Evolutionary conservation across 805 yeast species (phyloP).

Genomic region (Candida corydali): DNA sequence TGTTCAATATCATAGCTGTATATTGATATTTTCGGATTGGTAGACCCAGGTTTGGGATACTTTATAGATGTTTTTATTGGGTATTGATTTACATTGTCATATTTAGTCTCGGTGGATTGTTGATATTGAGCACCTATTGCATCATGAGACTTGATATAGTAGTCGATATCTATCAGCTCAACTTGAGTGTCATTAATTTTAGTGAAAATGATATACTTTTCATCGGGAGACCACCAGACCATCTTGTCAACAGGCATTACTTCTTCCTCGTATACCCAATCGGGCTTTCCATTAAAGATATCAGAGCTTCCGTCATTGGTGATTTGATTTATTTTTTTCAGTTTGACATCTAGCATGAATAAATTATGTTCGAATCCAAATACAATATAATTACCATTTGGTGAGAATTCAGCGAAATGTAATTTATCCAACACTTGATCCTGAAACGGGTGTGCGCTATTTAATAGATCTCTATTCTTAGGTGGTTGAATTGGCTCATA

Average conservation of each 20-base stretch:
- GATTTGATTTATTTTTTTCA: constrained; percentile 24
- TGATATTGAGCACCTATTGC: constrained; percentile 13
- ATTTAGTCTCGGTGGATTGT: constrained; percentile 9
- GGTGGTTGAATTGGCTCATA: constrained; percentile 35
- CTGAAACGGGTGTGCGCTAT: constrained; percentile 9
- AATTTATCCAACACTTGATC: constrained; percentile 20
- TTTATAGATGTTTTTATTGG: constrained; percentile 45
- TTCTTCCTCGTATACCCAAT: constrained; percentile 86
- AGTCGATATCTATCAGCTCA: constrained; percentile 46
- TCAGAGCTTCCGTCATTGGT: constrained; percentile 50
- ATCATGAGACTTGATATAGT: constrained; percentile 35
- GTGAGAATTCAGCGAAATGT: constrained; percentile 61
- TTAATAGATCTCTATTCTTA: constrained; percentile 5
- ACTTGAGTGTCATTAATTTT: constrained; percentile 59
- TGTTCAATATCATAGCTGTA: constrained; percentile 33
- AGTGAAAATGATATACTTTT: constrained; percentile 49
- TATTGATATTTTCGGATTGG: constrained; percentile 52
- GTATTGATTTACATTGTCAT: constrained; percentile 33
- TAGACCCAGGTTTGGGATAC: constrained; percentile 72
- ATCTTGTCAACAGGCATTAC: constrained; percentile 54
- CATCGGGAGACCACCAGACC: constrained; percentile 76
- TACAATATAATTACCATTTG: constrained; percentile 50
- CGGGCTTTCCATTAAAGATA: constrained; percentile 66
- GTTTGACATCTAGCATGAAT: constrained; percentile 38
- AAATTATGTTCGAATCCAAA: constrained; percentile 57